phyloP scores from a whole-genome alignment of 2,329 filamentous ascomycete species.

The Pleomassaria siparia region DNA sequence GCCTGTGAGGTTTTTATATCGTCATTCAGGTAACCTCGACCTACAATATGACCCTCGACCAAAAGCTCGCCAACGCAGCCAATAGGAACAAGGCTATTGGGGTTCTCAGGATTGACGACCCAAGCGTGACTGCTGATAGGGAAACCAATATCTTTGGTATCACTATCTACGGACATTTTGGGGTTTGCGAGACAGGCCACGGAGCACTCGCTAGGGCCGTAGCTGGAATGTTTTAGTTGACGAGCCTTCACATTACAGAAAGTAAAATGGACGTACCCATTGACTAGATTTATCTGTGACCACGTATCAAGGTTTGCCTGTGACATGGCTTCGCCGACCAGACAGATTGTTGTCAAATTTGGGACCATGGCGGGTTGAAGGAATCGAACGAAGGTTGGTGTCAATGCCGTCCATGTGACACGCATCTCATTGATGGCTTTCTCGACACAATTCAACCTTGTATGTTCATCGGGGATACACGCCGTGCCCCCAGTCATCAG shows the following conservation, averaged over 20 bases:
- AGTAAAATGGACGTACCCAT: constrained; percentile 15
- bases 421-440: constrained; percentile 29
- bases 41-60: constrained; percentile 55
- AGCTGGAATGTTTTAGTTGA: constrained; percentile 9
- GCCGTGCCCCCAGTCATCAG: constrained; percentile 24
- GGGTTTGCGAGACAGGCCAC: constrained; percentile 15
- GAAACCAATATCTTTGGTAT: constrained; percentile 26
- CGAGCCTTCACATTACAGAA: not conserved
- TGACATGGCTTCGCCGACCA: constrained; percentile 35
- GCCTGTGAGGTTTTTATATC: constrained; percentile 21
- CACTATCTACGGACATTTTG: constrained; percentile 9
- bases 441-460: constrained; percentile 46
- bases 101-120: constrained; percentile 40
- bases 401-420: constrained; percentile 20
- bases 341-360: constrained; percentile 42
- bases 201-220: constrained; percentile 29
- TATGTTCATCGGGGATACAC: constrained; percentile 41
- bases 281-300: constrained; percentile 23
- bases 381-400: constrained; percentile 32
- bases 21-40: constrained; percentile 27
- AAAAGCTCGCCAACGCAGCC: constrained; percentile 53
- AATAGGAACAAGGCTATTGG: constrained; percentile 24
- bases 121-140: constrained; percentile 29
- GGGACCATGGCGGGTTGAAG: constrained; percentile 35
- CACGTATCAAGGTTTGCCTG: constrained; percentile 24